Percentiles rank a stretch among this genome's conserved stretches.
phyloP scores from a whole-genome alignment of 805 yeast genomes.

The Kuraishia borneana region DNA sequence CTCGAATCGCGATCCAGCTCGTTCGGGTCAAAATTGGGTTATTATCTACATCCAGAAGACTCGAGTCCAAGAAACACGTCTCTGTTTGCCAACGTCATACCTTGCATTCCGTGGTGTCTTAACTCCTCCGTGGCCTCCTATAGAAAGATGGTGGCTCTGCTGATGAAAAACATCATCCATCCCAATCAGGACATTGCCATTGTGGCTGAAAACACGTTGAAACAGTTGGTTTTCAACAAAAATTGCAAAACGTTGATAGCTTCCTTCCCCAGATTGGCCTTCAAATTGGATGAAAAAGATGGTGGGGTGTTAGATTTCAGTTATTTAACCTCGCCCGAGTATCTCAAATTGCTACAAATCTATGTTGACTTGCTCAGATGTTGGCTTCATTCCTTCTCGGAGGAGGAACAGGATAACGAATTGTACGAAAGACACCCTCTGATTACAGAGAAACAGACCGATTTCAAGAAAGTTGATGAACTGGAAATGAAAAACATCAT shows the following conservation, averaged over 20 bases:
- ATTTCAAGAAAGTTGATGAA: constrained; percentile 33
- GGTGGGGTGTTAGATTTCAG: constrained; percentile 41
- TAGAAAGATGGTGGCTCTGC: constrained; percentile 58
- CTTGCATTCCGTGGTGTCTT: constrained; percentile 65
- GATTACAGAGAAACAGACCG: constrained; percentile 16
- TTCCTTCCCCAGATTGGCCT: constrained; percentile 68
- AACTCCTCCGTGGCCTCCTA: constrained; percentile 37
- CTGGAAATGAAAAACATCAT: constrained; percentile 69
- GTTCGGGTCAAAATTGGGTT: constrained; percentile 24
- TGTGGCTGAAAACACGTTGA: constrained; percentile 55
- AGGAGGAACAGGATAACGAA: constrained; percentile 16
- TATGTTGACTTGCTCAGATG: constrained; percentile 72
- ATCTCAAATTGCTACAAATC: constrained; percentile 46
- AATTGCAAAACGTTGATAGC: constrained; percentile 65
- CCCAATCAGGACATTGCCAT: constrained; percentile 46
- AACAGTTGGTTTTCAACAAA: constrained; percentile 51
- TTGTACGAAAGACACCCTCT: constrained; percentile 22
- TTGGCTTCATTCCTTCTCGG: constrained; percentile 65
- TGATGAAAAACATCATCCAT: constrained; percentile 71
- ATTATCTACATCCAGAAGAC: constrained; percentile 23
- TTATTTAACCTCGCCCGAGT: constrained; percentile 50
- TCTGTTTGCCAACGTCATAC: constrained; percentile 58
- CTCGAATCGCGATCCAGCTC: constrained; percentile 11
- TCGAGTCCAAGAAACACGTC: constrained; percentile 30
- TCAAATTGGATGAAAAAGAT: constrained; percentile 65